These are phyloP conservation scores for Thalassiosira ordinaria DNA, from an alignment of 352 stramenopile species.

Conservation along the genomic window DNA sequence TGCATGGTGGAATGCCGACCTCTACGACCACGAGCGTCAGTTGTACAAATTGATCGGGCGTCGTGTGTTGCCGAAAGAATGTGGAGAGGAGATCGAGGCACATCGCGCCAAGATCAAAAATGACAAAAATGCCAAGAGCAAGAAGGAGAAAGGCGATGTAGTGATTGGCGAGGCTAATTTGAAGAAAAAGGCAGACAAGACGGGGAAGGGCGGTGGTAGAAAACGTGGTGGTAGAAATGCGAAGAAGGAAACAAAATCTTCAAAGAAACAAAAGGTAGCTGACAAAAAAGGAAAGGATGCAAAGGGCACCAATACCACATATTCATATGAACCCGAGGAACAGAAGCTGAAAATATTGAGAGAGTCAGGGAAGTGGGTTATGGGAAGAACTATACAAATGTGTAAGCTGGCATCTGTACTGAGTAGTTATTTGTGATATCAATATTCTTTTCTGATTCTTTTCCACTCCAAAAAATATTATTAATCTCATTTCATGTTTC, in stretches of 20 bases:
- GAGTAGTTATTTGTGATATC: no score
- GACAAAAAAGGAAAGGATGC: conserved; percentile 23
- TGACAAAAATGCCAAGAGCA: not conserved
- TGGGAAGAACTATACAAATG: conserved; percentile 58
- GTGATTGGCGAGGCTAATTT: conserved; percentile 46
- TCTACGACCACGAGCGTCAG: conserved; percentile 42
- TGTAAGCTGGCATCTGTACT: conserved; percentile 7
- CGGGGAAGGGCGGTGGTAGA: conserved; percentile 1
- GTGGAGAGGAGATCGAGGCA: conserved; percentile 46
- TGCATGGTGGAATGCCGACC: conserved; percentile 47
- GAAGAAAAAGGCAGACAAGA: conserved; percentile 31
- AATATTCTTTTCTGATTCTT: no score
- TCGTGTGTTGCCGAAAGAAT: conserved; percentile 41
- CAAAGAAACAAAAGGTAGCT: conserved; percentile 31
- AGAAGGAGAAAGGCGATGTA: conserved; percentile 31
- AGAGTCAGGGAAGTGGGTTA: conserved; percentile 49
- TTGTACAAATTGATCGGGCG: conserved; percentile 59
- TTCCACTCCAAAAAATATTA: not conserved
- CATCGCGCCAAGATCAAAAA: conserved; percentile 12
- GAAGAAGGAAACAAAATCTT: conserved; percentile 35
- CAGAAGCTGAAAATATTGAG: conserved; percentile 47
- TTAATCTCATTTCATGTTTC: no score
- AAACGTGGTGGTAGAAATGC: conserved; percentile 21
- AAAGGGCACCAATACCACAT: conserved; percentile 9
- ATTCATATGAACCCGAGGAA: conserved; percentile 29